Percentiles rank a stretch among this genome's conserved stretches.
Conservation (phyloP, 2,329 filamentous ascomycete species). For the Cladosporium sp. region DNA sequence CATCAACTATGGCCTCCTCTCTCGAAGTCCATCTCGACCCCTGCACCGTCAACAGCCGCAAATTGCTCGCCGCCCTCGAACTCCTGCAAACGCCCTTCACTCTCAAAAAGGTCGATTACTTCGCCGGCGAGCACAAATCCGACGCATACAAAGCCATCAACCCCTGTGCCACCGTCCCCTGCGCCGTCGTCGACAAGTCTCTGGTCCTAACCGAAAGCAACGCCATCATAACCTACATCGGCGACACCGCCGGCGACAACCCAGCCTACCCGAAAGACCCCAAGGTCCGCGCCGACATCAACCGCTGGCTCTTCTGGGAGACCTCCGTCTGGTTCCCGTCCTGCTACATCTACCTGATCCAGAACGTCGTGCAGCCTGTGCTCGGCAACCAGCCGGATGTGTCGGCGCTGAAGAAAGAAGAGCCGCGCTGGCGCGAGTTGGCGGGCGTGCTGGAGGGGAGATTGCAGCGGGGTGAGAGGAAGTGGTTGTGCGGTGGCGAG, state of each 20-base stretch:
- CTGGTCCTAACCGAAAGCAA: conserved; percentile 40
- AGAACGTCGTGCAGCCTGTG: conserved; percentile 38
- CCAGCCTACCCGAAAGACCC: conserved; percentile 38
- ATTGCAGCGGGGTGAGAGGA: conserved; percentile 36
- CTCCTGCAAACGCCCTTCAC: conserved; percentile 35
- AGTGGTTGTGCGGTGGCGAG: conserved; percentile 26
- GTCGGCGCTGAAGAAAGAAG: conserved; percentile 32
- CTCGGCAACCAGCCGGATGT: conserved; percentile 34
- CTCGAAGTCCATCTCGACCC: conserved; percentile 35
- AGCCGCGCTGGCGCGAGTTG: conserved; percentile 33
- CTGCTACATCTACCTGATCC: conserved; percentile 39
- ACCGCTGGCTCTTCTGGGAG: conserved; percentile 43
- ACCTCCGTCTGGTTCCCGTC: conserved; percentile 38
- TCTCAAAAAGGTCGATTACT: conserved; percentile 37
- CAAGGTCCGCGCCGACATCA: conserved; percentile 36
- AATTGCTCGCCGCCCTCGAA: conserved; percentile 39
- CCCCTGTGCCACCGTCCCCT: conserved; percentile 37
- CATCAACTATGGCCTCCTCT: neutral
- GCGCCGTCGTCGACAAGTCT: conserved; percentile 30
- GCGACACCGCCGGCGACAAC: conserved; percentile 30
- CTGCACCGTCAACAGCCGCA: conserved; percentile 40
- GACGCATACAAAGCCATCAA: conserved; percentile 34
- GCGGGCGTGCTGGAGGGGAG: conserved; percentile 37
- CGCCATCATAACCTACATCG: conserved; percentile 40
- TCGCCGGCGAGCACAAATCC: conserved; percentile 38